phyloP scores from a whole-genome alignment of 176 grass and related monocot genomes.

The Tillandsia fasciculata region DNA sequence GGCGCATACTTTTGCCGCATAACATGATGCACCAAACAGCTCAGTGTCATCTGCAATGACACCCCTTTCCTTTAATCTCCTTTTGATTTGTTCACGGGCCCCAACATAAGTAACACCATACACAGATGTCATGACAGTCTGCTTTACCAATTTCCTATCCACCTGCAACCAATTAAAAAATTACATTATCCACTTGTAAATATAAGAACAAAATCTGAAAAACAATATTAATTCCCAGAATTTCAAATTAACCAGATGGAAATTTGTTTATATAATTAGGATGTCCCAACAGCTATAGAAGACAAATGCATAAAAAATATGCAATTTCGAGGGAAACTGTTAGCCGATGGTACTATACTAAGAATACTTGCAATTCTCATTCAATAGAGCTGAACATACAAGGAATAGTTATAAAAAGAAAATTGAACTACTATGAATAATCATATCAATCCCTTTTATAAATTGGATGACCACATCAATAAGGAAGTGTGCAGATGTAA shows the following conservation, averaged over 20 bases:
- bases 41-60: conserved; percentile 41
- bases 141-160: conserved; percentile 96
- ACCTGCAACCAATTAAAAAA: conserved; percentile 35
- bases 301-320: not conserved
- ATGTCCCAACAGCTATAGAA: not conserved
- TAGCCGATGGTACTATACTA: not conserved
- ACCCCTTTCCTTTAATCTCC: conserved; percentile 78
- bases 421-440: no score
- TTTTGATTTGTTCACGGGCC: conserved; percentile 95
- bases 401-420: no score
- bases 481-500: no score
- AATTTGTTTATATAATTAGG: no score
- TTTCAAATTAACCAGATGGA: conserved; percentile 8
- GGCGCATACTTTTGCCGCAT: conserved; percentile 78
- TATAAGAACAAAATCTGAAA: conserved; percentile 1
- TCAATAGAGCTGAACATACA: no score
- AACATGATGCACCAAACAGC: conserved; percentile 61
- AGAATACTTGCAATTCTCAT: no score
- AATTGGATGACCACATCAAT: no score
- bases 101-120: conserved; percentile 96
- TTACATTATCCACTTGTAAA: conserved; percentile 54
- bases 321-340: not conserved
- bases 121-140: conserved; percentile 99
- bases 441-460: no score
- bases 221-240: not conserved